Base-by-base conservation (phyloP, 306 rosid genomes). In the Styphnolobium japonicum region DNA sequence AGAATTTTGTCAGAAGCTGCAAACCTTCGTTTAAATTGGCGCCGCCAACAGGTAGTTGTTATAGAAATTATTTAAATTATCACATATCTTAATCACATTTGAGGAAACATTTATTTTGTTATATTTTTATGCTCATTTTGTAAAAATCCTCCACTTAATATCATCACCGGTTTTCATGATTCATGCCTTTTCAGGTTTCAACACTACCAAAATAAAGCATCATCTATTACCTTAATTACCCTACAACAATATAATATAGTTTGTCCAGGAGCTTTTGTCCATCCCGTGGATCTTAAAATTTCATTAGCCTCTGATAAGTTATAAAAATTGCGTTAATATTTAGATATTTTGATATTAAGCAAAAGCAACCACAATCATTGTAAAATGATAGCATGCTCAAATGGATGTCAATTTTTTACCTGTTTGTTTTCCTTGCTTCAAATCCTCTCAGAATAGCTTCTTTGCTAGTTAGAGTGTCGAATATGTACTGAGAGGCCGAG, bases 1-100 rank as follows among this genome's bases (percentile, higher is more conserved):
- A 91, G 89, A 88, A 79, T 86, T 87, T 84, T 96, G 45, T 91
- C 97, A 10, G 96, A 96, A 90, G 99, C 98, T 70, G 97, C 99
- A 76, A 88, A 86, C 67, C 85, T 90, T 70, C 87, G 97, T 14
- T 89, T 84, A 76, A 88, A 88, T 71, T 93, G 99, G 99, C 90
- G 98, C 1, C 87, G 73, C 53, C 87, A 81, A 75, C 99, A 96
- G 98, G 99, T 61, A 40, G 46, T 76, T 62, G 23, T 25, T 78
- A 23, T 51, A 18, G 11, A 57, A 61, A 37, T 31, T 46, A 34
- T 2, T 42, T 69, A 36, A 52, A 31, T 55, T 46, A 40, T 67
- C 7, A 55, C 31, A 36, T 60, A 6, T 23, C 63, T 43, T 70
- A n/a, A 22, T 51, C 60, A 37, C 43, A 10, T 76, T 45, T 52